Evolutionary conservation across 1,284 basidiomycete species (phyloP).

Genomic region (Porogramme epimiltina): DNA sequence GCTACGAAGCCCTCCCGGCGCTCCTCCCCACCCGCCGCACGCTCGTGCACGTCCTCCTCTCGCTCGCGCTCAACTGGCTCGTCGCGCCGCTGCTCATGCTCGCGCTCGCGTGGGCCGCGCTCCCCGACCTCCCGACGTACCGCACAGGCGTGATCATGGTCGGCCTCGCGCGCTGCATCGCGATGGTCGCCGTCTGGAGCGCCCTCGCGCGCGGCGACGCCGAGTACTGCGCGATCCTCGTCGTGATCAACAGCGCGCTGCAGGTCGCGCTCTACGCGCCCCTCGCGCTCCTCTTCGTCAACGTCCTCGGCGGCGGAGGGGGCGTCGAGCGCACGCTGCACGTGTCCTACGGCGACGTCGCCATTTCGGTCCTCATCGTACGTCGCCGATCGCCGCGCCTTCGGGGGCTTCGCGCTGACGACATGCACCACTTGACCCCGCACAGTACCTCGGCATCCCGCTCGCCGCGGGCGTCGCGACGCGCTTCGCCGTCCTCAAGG

Average conservation of each 20-base stretch:
- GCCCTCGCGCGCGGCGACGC: slow-evolving; percentile 74
- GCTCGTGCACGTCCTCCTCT: slow-evolving; percentile 76
- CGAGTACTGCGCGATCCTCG: slow-evolving; percentile 78
- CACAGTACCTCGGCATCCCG: slow-evolving; percentile 76
- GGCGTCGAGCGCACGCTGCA: slow-evolving; percentile 39
- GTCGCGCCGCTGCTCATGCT: slow-evolving; percentile 84
- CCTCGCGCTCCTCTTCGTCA: slow-evolving; percentile 75
- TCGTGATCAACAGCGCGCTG: slow-evolving; percentile 63
- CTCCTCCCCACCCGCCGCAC: slow-evolving; percentile 58
- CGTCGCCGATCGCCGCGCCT: slow-evolving; percentile 5
- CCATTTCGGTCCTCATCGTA: slow-evolving; percentile 77
- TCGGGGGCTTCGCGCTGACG: not conserved
- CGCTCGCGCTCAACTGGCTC: slow-evolving; percentile 82
- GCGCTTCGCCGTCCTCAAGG: slow-evolving; percentile 54
- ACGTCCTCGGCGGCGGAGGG: slow-evolving; percentile 59
- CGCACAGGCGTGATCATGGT: slow-evolving; percentile 61
- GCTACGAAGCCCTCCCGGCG: slow-evolving; percentile 71
- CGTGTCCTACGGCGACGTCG: slow-evolving; percentile 68
- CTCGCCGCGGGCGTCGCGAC: slow-evolving; percentile 71
- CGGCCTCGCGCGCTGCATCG: slow-evolving; percentile 62
- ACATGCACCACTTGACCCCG: not conserved
- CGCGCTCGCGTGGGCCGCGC: slow-evolving; percentile 80
- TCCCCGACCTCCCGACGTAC: slow-evolving; percentile 75
- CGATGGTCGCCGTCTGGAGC: slow-evolving; percentile 89
- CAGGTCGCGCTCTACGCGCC: slow-evolving; percentile 84